A percentile compares a stretch with the other conserved stretches of the same genome.
These are phyloP conservation scores for Metarhizium brunneum DNA, from an alignment of 2,329 filamentous ascomycete genomes.

Conservation along the genomic window DNA sequence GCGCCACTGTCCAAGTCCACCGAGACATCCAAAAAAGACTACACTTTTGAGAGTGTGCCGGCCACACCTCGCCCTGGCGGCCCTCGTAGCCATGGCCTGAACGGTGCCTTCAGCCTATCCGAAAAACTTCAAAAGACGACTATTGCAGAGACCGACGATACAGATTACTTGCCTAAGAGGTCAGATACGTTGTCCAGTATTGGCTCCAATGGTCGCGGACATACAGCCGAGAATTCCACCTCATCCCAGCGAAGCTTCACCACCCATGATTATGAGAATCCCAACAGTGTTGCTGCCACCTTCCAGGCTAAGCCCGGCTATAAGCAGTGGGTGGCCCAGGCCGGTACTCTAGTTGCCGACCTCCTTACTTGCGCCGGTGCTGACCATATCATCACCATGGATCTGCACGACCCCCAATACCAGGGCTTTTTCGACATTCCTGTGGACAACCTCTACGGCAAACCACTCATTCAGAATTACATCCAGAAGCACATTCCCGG, in stretches of 20 bases:
- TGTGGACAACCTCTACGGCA: constrained; percentile 92
- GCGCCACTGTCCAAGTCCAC: constrained; percentile 72
- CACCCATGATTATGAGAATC: constrained; percentile 57
- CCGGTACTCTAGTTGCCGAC: constrained; percentile 88
- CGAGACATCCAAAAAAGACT: constrained; percentile 45
- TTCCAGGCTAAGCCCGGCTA: constrained; percentile 83
- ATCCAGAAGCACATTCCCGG: constrained; percentile 76
- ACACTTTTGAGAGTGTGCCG: constrained; percentile 89
- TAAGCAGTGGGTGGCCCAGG: constrained; percentile 97
- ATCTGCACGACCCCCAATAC: constrained; percentile 91
- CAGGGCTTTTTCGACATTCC: constrained; percentile 99
- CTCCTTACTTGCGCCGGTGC: constrained; percentile 91
- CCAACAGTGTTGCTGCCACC: constrained; percentile 39
- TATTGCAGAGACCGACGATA: constrained; percentile 32
- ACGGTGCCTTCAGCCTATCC: constrained; percentile 57
- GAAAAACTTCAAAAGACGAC: constrained; percentile 62
- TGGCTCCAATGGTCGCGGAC: constrained; percentile 24
- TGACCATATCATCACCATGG: constrained; percentile 97
- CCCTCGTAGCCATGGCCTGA: constrained; percentile 54
- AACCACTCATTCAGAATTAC: constrained; percentile 61
- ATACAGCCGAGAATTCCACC: constrained; percentile 28
- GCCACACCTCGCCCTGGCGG: constrained; percentile 70
- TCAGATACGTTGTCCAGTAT: constrained; percentile 26
- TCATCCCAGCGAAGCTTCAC: constrained; percentile 43
- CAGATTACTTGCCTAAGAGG: constrained; percentile 24